phyloP scores from a whole-genome alignment of 164 flowering plant genomes.

The Chloranthus sessilifolius region DNA sequence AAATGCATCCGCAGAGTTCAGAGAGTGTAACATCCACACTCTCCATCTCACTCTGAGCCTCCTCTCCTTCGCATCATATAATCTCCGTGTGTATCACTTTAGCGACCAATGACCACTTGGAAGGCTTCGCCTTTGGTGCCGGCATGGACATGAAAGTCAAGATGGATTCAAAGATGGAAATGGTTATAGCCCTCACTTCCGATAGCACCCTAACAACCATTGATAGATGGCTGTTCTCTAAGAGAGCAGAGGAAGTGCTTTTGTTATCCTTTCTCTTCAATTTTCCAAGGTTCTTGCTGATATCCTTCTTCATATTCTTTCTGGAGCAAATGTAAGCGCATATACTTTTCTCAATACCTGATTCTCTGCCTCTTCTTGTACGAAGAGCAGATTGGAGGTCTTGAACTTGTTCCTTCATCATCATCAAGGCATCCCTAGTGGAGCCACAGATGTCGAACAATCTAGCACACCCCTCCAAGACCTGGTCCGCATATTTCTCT shows the following conservation, averaged over 20 bases:
- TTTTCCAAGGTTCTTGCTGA: slow-evolving; percentile 19
- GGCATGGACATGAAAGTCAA: no score
- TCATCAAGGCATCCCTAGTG: slow-evolving; percentile 21
- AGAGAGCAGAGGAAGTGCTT: background rate
- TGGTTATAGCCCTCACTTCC: slow-evolving; percentile 25
- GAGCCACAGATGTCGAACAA: slow-evolving; percentile 27
- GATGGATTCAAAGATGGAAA: slow-evolving; percentile 26
- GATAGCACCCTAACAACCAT: slow-evolving; percentile 21
- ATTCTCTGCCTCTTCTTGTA: slow-evolving; percentile 18
- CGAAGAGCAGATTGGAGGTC: slow-evolving; percentile 31
- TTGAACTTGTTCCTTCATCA: slow-evolving; percentile 22
- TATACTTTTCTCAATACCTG: slow-evolving; percentile 6
- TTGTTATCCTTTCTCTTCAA: slow-evolving; percentile 19
- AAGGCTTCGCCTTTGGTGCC: no score
- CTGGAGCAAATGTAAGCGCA: slow-evolving; percentile 20
- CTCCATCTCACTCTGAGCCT: slow-evolving; percentile 31
- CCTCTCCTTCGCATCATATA: slow-evolving; percentile 14
- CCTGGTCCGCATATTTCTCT: slow-evolving; percentile 23
- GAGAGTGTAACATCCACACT: slow-evolving; percentile 20
- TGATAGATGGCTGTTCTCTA: background rate
- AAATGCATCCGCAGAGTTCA: slow-evolving; percentile 12
- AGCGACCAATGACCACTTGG: no score
- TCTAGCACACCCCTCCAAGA: slow-evolving; percentile 30
- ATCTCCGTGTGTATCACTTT: no score
- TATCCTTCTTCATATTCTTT: slow-evolving; percentile 27